phyloP scores from a whole-genome alignment of 495 filamentous ascomycete species.

The Saxophila tyrrhenica region DNA sequence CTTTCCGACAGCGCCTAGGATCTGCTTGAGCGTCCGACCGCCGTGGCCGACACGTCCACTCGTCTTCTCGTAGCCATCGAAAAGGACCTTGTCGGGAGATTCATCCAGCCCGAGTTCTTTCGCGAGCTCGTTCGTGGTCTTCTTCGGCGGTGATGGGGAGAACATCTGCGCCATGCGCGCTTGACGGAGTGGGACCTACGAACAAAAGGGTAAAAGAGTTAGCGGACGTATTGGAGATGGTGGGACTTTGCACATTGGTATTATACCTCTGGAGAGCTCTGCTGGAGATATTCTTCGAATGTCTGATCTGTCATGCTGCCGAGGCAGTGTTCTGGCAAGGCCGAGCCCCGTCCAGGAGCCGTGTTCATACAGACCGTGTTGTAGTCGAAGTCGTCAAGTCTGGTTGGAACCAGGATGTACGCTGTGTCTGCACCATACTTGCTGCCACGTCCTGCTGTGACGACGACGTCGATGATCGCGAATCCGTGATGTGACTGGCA shows the following conservation, averaged over 20 bases:
- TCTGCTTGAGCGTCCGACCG: slow-evolving; percentile 6
- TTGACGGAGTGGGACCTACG: not conserved
- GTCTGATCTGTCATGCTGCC: too few relatives aligned
- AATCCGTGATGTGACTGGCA: slow-evolving; percentile 20
- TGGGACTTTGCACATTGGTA: too few relatives aligned
- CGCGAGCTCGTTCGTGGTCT: not conserved
- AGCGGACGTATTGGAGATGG: too few relatives aligned
- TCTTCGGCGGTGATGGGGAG: slow-evolving; percentile 1
- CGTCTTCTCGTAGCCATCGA: slow-evolving; percentile 7
- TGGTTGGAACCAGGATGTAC: slow-evolving; percentile 20
- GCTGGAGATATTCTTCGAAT: not conserved
- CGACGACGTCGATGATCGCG: slow-evolving; percentile 35
- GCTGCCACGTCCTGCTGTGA: slow-evolving; percentile 27
- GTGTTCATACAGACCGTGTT: too few relatives aligned
- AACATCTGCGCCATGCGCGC: not conserved
- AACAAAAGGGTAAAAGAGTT: too few relatives aligned
- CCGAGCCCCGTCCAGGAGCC: too few relatives aligned
- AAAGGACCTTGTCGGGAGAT: not conserved
- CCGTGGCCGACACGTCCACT: not conserved
- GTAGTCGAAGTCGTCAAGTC: not conserved
- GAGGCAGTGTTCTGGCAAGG: too few relatives aligned
- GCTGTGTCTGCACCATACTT: slow-evolving; percentile 17
- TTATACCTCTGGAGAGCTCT: not conserved
- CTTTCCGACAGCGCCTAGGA: slow-evolving; percentile 7
- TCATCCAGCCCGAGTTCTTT: slow-evolving; percentile 1